Evolutionary conservation across 2,329 filamentous ascomycete species (phyloP), one percentile per base, ranked within the genome.

Genomic region (Penicillium sp.): DNA sequence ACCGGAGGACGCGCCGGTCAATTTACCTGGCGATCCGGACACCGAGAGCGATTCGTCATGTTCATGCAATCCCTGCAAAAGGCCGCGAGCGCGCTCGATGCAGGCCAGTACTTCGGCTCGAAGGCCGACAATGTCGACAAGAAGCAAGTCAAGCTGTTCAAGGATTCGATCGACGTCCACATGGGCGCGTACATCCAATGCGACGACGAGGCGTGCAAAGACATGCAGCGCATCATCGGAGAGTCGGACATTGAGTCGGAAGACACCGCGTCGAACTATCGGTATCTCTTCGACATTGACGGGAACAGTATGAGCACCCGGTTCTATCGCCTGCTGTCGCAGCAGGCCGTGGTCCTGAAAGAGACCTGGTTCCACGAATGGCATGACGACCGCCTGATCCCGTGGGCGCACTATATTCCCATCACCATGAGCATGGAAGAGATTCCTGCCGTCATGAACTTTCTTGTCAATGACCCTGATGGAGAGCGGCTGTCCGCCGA

Each of bases 391-490:
- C 48, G 53, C n/a, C 39, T 57, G 1, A 17, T 41, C 10, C 47
- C 50, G 3, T 56, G 52, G 52, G 47, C 52, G 25, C 55, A 57
- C 35, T 57, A 54, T 28, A 47, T 57, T 14, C 53, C 52, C 7
- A 9, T 38, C 6, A 38, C 19, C 10, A 38, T 33, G 36, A 29
- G 19, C 7, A 38, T 38, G 28, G 11, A 38, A 4, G 28, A 33
- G 20, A 27, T 38, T 17, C 36, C 36, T 4, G 28, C 13, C 7
- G 25, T 38, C 18, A 16, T 38, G 28, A 20, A 38, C 20, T 38
- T 31, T 16, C 27, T 38, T 5, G 19, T 32, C 16, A 33, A 38
- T 26, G 28, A 32, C 20, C 36, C 36, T 11, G 36, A 31, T 15
- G 36, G 36, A 18, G 36, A 38, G 27, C 18, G 19, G 7, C 18